A percentile compares a stretch with the other conserved stretches of the same genome.
phyloP scores from a whole-genome alignment of 2,329 filamentous ascomycete species.

The Hymenoscyphus linearis region DNA sequence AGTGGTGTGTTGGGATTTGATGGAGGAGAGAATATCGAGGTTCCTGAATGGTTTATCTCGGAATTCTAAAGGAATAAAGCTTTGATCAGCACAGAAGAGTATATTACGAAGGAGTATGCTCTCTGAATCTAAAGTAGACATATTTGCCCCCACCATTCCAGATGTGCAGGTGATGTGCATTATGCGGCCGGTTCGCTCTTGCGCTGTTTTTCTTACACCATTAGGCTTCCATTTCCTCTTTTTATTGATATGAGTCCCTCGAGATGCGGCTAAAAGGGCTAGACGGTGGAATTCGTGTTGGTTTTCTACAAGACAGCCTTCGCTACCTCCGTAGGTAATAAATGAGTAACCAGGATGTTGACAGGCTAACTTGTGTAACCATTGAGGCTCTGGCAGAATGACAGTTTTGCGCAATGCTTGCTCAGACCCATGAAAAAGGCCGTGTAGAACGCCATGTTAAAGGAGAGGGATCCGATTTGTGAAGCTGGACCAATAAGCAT shows the following conservation, averaged over 20 bases:
- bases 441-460: not conserved
- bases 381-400: not conserved
- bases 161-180: not conserved
- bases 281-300: too few relatives aligned
- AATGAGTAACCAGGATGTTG: not conserved
- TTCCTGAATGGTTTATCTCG: constrained; percentile 24
- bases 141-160: not conserved
- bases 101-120: not conserved
- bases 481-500: not conserved
- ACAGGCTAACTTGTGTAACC: not conserved
- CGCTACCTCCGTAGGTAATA: too few relatives aligned
- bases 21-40: constrained; percentile 8
- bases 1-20: constrained; percentile 14
- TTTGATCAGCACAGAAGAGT: not conserved
- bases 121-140: constrained; percentile 2
- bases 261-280: not conserved
- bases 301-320: not conserved
- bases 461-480: not conserved
- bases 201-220: not conserved
- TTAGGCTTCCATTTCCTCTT: not conserved
- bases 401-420: not conserved
- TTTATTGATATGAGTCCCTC: too few relatives aligned
- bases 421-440: not conserved
- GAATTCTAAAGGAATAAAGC: constrained; percentile 7
- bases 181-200: not conserved